Evolutionary conservation across 2,329 filamentous ascomycete species (phyloP).

Genomic region (Penicillium corylophilum): DNA sequence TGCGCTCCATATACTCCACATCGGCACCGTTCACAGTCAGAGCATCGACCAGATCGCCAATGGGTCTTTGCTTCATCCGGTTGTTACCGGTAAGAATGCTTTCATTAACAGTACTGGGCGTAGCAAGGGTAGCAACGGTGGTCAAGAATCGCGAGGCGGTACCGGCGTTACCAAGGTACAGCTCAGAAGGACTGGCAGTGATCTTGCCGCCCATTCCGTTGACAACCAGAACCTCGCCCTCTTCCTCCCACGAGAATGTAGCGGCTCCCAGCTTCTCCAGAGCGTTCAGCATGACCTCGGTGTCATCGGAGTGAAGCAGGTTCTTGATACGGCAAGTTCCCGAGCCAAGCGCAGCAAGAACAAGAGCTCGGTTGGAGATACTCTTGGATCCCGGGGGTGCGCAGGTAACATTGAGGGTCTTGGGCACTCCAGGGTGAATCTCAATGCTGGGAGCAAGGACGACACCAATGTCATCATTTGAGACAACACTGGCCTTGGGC

Average conservation of each 20-base stretch:
- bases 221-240: constrained; percentile 86
- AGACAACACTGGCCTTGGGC: constrained; percentile 82
- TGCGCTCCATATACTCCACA: constrained; percentile 80
- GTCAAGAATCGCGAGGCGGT: constrained; percentile 95
- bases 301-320: constrained; percentile 92
- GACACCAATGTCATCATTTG: constrained; percentile 78
- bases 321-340: constrained; percentile 89
- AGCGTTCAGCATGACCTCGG: constrained; percentile 95
- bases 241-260: constrained; percentile 89
- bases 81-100: constrained; percentile 90
- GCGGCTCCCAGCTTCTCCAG: constrained; percentile 80
- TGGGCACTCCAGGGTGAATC: constrained; percentile 70
- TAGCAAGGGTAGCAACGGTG: constrained; percentile 81
- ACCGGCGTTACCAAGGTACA: constrained; percentile 95
- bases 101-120: constrained; percentile 60
- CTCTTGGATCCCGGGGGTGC: constrained; percentile 95
- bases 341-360: constrained; percentile 86
- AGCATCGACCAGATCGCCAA: constrained; percentile 89
- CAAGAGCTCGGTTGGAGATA: constrained; percentile 90
- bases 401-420: constrained; percentile 67
- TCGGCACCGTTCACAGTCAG: constrained; percentile 81
- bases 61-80: constrained; percentile 93
- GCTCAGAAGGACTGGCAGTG: constrained; percentile 68
- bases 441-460: constrained; percentile 76
- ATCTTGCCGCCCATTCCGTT: constrained; percentile 87